Percentiles rank a stretch among this genome's conserved stretches.
Evolutionary conservation across 2,329 filamentous ascomycete genomes (phyloP).

Genomic region (Alternaria dauci): DNA sequence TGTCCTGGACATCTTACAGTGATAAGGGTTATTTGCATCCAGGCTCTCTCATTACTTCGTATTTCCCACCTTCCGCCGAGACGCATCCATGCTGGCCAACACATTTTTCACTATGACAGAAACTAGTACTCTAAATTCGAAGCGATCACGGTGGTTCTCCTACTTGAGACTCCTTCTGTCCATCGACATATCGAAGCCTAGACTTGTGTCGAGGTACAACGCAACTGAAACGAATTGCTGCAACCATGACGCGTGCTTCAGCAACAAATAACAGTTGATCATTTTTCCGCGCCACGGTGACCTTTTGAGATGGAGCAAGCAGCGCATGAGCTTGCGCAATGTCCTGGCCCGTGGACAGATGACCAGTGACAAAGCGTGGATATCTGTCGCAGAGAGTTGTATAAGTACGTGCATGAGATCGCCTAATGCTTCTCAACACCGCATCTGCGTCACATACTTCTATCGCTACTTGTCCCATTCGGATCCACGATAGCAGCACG

Average conservation of each 20-base stretch:
- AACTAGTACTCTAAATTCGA: not conserved
- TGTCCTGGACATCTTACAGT: too few relatives aligned
- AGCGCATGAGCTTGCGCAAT: not conserved
- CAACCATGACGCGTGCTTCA: not conserved
- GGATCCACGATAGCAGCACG: not conserved
- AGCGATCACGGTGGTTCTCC: not conserved
- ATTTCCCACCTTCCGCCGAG: too few relatives aligned
- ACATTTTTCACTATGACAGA: not conserved
- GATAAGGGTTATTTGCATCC: too few relatives aligned
- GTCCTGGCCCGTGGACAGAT: not conserved
- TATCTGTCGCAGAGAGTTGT: not conserved
- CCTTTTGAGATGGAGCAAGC: not conserved
- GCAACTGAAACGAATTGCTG: not conserved
- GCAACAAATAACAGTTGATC: not conserved
- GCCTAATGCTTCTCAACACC: not conserved
- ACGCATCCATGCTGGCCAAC: too few relatives aligned
- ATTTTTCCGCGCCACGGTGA: not conserved
- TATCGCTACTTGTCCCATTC: not conserved
- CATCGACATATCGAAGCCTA: not conserved
- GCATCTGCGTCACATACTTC: not conserved
- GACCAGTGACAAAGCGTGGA: not conserved
- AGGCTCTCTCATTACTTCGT: too few relatives aligned
- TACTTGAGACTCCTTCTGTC: not conserved
- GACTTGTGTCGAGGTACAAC: not conserved
- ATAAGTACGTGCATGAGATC: not conserved